A percentile compares a stretch with the other conserved stretches of the same genome.
Conservation (phyloP, 2,329 filamentous ascomycete species). For the Didymella segeticola region DNA sequence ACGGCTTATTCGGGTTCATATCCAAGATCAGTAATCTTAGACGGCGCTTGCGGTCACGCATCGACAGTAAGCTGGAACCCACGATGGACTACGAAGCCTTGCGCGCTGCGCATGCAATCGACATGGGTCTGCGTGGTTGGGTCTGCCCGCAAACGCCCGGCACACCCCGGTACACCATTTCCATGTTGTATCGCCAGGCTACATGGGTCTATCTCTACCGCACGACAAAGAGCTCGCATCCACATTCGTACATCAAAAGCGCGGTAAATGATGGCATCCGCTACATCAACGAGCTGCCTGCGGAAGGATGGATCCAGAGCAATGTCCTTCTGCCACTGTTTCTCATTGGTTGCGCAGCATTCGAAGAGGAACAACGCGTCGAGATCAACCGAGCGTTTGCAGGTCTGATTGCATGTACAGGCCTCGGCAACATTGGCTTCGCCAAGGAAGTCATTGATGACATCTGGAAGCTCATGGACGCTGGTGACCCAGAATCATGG, state of each 20-base stretch:
- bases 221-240: constrained; percentile 64
- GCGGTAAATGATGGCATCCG: constrained; percentile 65
- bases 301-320: constrained; percentile 62
- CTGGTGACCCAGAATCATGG: constrained; percentile 63
- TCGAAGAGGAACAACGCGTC: constrained; percentile 61
- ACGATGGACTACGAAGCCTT: constrained; percentile 76
- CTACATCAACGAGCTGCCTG: constrained; percentile 63
- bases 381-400: constrained; percentile 62
- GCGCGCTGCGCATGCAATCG: constrained; percentile 76
- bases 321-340: constrained; percentile 68
- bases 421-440: constrained; percentile 64
- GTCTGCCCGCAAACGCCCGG: constrained; percentile 63
- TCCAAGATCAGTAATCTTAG: constrained; percentile 80
- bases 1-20: constrained; percentile 80
- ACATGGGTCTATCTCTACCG: constrained; percentile 70
- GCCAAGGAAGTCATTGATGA: constrained; percentile 63
- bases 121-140: constrained; percentile 77
- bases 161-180: constrained; percentile 62
- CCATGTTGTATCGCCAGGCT: constrained; percentile 67
- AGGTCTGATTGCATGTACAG: constrained; percentile 62
- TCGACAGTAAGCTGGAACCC: constrained; percentile 67
- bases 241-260: constrained; percentile 61
- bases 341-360: constrained; percentile 67
- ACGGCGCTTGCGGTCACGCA: constrained; percentile 73
- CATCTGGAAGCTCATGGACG: constrained; percentile 68